These are phyloP conservation scores for Ceratocystis alfenasii DNA, from an alignment of 2,329 filamentous ascomycete genomes.

Conservation along the genomic window DNA sequence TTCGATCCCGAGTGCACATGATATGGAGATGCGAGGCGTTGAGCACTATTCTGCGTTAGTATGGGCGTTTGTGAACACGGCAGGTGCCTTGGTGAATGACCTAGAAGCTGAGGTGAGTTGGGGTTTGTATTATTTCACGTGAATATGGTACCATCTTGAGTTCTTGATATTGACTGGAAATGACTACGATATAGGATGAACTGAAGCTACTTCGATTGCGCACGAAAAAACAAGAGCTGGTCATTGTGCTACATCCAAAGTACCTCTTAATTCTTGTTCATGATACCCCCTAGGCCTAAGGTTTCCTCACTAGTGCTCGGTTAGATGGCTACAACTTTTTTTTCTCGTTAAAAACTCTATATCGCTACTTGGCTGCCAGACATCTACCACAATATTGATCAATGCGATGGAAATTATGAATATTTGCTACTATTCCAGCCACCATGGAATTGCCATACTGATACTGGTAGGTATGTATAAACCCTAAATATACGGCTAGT, in stretches of 20 bases:
- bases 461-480: too few relatives aligned
- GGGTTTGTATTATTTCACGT: background rate
- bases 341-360: too few relatives aligned
- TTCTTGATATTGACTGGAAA: background rate
- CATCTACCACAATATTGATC: too few relatives aligned
- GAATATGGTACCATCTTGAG: background rate
- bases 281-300: slow-evolving; percentile 59
- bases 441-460: too few relatives aligned
- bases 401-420: too few relatives aligned
- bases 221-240: slow-evolving; percentile 75
- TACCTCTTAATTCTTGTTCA: slow-evolving; percentile 71
- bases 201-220: slow-evolving; percentile 62
- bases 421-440: too few relatives aligned
- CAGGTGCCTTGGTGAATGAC: slow-evolving; percentile 57
- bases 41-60: slow-evolving; percentile 66
- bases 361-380: too few relatives aligned
- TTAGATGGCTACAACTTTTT: background rate
- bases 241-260: slow-evolving; percentile 69
- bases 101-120: slow-evolving; percentile 54
- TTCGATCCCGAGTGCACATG: slow-evolving; percentile 30
- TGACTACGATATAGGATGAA: slow-evolving; percentile 47
- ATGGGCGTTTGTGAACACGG: slow-evolving; percentile 60
- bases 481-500: too few relatives aligned
- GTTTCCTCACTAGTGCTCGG: background rate
- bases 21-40: slow-evolving; percentile 45